Base-by-base conservation (phyloP, 495 filamentous ascomycete species). In the Hypoxylon subgilvum region DNA sequence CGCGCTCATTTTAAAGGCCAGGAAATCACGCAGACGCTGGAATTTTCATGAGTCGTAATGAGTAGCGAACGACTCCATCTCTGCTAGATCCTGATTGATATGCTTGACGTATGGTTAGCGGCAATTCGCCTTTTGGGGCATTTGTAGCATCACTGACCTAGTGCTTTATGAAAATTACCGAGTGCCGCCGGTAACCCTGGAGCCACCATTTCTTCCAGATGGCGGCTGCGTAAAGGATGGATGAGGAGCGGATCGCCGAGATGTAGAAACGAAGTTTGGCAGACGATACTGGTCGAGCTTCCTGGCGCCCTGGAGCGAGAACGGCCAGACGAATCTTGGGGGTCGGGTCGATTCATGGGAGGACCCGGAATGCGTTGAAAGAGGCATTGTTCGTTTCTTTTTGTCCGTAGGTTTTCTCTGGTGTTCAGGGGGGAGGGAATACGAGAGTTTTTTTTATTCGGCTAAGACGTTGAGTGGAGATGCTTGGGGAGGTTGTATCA, bases 261-360 rank as follows among this genome's bases (percentile, higher is more conserved):
- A 9, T 2, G 14, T 25, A 6, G 30, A 22, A 18, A 39, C 41
- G 40, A 52, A 59, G 5, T 14, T 18, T 2, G 46, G 46, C 3
- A 59, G 25, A 6, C 48, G 41, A 14, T 60, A 60, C 21, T 43
- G 32, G 13, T 60, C 56, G 0, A 60, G 21, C 16, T 52, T 60
- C 18, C 42, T 41, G 10, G 42, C 35, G 13, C 43, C 28, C 0
- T 52, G 41, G 3, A 47, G 34, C 5, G 40, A 28, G 12, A 60
- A 52, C 10, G 56, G 56, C 56, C 48, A 60, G 34, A 41, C 19
- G 40, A 60, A 47, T 36, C 48, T 42, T 3, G 47, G 34, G 0
- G 14, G 9, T 36, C 30, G 1, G 18, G 9, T 38, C 19, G 45
- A 50, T 21, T 27, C 48, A 42, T 34, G 1, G 4, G 30, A 57